Base-by-base conservation (phyloP, 1,284 basidiomycete species). In the Malassezia yamatoensis region DNA sequence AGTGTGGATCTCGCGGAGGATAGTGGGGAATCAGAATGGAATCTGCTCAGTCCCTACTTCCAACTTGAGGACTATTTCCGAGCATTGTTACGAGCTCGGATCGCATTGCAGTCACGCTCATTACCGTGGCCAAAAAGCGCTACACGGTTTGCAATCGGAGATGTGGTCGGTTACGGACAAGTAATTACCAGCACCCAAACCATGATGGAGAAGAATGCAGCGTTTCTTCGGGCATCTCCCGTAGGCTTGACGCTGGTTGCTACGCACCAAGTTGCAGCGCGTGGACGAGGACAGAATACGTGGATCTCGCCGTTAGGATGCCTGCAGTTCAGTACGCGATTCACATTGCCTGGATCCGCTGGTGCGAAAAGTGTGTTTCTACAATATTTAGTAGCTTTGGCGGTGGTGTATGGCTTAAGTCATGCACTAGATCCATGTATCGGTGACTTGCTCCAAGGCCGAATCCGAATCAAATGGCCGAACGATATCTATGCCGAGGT, bases 221-320 rank as follows among this genome's bases (percentile, higher is more conserved):
- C 78, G 11, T 77, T 96, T 5, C 80, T 93, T 40, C 79, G 81
- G 2, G 68, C 78, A 1, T 80, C 94, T 1, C 87, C 88, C 0
- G 77, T 83, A 0, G 90, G 90, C 0, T 69, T 88, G 7, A 78
- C 89, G 32, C 90, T 86, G 46, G 77, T 96, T 36, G 91, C 90
- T 0, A 85, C 87, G 0, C 83, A 86, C 64, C 93, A 98, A 75
- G 80, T 94, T 9, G 80, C 85, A 11, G 94, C 89, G 1, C 81
- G 93, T 39, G 93, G 93, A 0, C 83, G 93, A 35, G 90, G 91
- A 0, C 79, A 81, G 16, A 98, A 98, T 71, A 78, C 84, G 33
- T 98, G 93, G 93, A 82, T 98, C 48, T 96, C 91, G 0, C 90
- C 91, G 0, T 77, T 82, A 0, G 91, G 91, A 1, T 93, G 89